A percentile compares a stretch with the other conserved stretches of the same genome.
phyloP scores from a whole-genome alignment of 805 yeast genomes.

The Wickerhamiella kurtzmanii region DNA sequence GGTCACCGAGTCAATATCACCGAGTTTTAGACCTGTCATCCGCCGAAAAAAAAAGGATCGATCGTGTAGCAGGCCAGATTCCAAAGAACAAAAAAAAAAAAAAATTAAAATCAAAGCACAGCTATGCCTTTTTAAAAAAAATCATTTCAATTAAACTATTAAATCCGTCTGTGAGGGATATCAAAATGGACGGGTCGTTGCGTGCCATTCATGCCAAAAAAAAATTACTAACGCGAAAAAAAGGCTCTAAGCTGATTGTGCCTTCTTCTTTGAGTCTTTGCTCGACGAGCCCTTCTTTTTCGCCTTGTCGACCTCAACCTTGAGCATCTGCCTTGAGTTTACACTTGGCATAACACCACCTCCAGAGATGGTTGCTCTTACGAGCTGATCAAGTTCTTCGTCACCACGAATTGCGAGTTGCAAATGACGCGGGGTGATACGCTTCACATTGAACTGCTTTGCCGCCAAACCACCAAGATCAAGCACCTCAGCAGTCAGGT shows the following conservation, averaged over 20 bases:
- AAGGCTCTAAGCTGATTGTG: slow-evolving; percentile 4
- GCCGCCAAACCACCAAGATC: slow-evolving; percentile 99
- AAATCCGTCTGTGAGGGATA: too few relatives aligned
- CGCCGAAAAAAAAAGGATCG: too few relatives aligned
- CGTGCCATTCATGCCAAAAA: too few relatives aligned
- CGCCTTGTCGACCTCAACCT: slow-evolving; percentile 27
- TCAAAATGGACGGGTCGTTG: background rate
- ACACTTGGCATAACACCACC: slow-evolving; percentile 99
- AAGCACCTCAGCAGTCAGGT: slow-evolving; percentile 93
- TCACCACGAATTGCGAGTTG: slow-evolving; percentile 98
- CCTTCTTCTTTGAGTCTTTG: slow-evolving; percentile 8
- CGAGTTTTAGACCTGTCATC: too few relatives aligned
- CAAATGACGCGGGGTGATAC: slow-evolving; percentile 97
- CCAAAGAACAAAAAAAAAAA: too few relatives aligned
- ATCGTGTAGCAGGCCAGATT: too few relatives aligned
- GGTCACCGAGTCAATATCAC: too few relatives aligned
- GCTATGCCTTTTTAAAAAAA: too few relatives aligned
- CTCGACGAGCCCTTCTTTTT: slow-evolving; percentile 29
- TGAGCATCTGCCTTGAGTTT: slow-evolving; percentile 82
- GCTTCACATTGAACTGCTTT: slow-evolving; percentile 96
- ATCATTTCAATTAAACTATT: too few relatives aligned
- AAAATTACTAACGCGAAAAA: too few relatives aligned
- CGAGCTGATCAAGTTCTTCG: slow-evolving; percentile 92
- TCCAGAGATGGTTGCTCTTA: slow-evolving; percentile 90
- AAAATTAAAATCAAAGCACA: too few relatives aligned